phyloP scores from a whole-genome alignment of 2,329 filamentous ascomycete genomes.

The Monilinia laxa region DNA sequence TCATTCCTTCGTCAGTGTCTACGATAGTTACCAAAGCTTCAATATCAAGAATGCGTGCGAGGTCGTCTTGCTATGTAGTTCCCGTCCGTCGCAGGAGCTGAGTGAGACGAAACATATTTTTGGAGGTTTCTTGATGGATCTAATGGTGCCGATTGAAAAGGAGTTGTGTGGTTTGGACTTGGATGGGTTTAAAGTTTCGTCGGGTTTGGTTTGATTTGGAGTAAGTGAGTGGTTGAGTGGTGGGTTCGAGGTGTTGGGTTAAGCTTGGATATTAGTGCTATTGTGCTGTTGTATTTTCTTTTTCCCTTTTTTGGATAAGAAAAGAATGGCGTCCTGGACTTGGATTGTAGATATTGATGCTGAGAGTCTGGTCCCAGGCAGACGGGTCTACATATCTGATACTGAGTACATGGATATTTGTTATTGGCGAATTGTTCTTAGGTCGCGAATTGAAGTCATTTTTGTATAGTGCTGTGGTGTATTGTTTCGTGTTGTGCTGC shows the following conservation, averaged over 20 bases:
- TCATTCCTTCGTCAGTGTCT: background rate
- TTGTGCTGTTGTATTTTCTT: too few relatives aligned
- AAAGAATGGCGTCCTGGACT: too few relatives aligned
- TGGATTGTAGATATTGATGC: too few relatives aligned
- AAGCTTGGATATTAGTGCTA: background rate
- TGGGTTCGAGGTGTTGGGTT: background rate
- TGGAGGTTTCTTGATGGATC: slow-evolving; percentile 4
- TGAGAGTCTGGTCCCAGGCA: too few relatives aligned
- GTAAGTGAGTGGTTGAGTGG: too few relatives aligned
- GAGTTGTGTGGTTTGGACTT: slow-evolving; percentile 1
- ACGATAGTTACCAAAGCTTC: slow-evolving; percentile 6
- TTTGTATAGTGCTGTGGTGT: too few relatives aligned
- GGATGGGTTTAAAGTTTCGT: background rate
- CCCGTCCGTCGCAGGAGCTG: background rate
- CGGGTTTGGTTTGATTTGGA: background rate
- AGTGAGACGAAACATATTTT: slow-evolving; percentile 1
- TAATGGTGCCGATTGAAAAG: slow-evolving; percentile 4
- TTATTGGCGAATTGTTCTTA: too few relatives aligned
- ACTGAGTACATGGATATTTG: too few relatives aligned
- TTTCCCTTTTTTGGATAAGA: too few relatives aligned
- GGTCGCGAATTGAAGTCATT: too few relatives aligned
- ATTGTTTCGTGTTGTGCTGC: too few relatives aligned
- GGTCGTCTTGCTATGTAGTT: background rate
- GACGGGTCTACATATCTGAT: too few relatives aligned
- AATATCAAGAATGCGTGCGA: slow-evolving; percentile 12